Percentiles rank a stretch among this genome's conserved stretches.
Evolutionary conservation across 164 flowering plant genomes (phyloP).

Genomic region (Berberis vulgaris): DNA sequence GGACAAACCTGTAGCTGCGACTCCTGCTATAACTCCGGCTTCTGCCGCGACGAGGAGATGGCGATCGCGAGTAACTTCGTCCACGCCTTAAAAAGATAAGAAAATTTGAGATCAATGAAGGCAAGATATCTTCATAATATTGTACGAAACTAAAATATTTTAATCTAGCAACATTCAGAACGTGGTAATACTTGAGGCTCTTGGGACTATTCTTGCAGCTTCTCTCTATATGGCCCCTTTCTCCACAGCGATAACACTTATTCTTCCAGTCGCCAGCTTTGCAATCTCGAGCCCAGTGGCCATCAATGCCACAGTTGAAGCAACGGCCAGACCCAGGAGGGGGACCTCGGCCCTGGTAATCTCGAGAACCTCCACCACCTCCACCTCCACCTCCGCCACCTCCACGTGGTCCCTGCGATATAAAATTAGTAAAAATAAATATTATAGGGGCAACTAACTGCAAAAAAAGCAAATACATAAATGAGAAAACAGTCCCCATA

Average conservation of each 20-base stretch:
- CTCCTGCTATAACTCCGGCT: conserved; percentile 51
- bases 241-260: conserved; percentile 93
- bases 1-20: conserved; percentile 60
- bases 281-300: conserved; percentile 99
- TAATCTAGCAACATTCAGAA: neutral
- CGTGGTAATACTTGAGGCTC: conserved; percentile 39
- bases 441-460: no score
- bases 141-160: neutral
- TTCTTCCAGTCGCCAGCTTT: conserved; percentile 99
- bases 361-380: conserved; percentile 17
- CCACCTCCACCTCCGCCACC: no score
- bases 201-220: conserved; percentile 87
- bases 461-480: no score
- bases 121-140: neutral
- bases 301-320: conserved; percentile 94
- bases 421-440: neutral
- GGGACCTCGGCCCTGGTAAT: conserved; percentile 72
- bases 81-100: conserved; percentile 22
- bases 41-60: conserved; percentile 36
- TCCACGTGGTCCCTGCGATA: conserved; percentile 28
- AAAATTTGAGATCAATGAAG: neutral
- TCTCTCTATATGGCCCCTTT: conserved; percentile 79
- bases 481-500: no score
- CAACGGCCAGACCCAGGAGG: conserved; percentile 97
- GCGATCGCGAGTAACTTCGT: conserved; percentile 63